Evolutionary conservation across 345 rosid genomes (phyloP).

Genomic region (Aquilaria malaccensis): DNA sequence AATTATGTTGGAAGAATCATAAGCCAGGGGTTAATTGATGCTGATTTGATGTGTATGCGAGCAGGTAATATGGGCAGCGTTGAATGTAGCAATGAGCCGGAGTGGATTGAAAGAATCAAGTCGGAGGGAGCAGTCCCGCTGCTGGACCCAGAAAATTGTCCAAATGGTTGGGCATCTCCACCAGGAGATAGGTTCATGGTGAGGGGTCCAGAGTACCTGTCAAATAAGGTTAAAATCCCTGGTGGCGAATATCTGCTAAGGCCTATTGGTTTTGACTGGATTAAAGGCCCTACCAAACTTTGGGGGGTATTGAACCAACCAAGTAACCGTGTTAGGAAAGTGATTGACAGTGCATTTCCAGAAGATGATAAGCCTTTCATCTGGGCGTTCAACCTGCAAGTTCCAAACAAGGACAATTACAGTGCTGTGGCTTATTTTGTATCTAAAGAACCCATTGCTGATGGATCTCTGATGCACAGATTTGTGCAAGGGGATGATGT

Average conservation of each 20-base stretch:
- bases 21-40: too few relatives aligned
- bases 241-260: conserved; percentile 65
- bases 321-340: conserved; percentile 55
- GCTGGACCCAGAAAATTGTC: conserved; percentile 54
- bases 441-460: conserved; percentile 43
- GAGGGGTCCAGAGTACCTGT: conserved; percentile 79
- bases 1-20: too few relatives aligned
- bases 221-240: conserved; percentile 64
- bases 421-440: conserved; percentile 88
- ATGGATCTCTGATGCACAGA: conserved; percentile 66
- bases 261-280: conserved; percentile 92
- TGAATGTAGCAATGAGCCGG: conserved; percentile 31
- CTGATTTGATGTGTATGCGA: conserved; percentile 7
- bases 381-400: conserved; percentile 94
- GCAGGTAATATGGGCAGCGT: conserved; percentile 42
- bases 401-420: conserved; percentile 83
- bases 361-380: conserved; percentile 62
- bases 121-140: conserved; percentile 75
- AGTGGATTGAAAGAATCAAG: conserved; percentile 67
- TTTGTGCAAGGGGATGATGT: conserved; percentile 79
- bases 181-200: conserved; percentile 70
- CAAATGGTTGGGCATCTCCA: conserved; percentile 86
- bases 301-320: conserved; percentile 48
- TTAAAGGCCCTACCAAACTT: conserved; percentile 58
- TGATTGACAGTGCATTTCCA: conserved; percentile 47